Percentiles rank a stretch among this genome's conserved stretches.
Evolutionary conservation across 805 yeast genomes (phyloP).

Genomic region (Komagataella phaffii): DNA sequence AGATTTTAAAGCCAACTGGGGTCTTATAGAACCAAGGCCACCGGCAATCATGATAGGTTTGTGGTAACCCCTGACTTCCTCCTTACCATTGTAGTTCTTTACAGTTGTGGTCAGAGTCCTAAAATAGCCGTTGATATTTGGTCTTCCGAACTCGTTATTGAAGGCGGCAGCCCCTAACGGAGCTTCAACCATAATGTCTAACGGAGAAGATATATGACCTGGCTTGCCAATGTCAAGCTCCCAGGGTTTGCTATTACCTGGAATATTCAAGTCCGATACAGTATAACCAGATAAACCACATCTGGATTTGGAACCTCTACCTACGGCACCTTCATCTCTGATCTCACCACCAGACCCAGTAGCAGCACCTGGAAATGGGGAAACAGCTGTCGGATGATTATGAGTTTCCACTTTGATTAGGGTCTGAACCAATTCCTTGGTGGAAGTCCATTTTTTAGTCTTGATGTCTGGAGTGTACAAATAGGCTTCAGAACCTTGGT

Average conservation of each 20-base stretch:
- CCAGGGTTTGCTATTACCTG: constrained; percentile 87
- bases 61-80: constrained; percentile 89
- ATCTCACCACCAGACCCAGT: constrained; percentile 99
- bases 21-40: constrained; percentile 95
- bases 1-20: constrained; percentile 72
- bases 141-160: constrained; percentile 97
- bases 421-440: constrained; percentile 72
- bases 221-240: constrained; percentile 87
- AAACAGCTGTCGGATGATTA: constrained; percentile 98
- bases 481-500: constrained; percentile 71
- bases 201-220: constrained; percentile 78
- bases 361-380: constrained; percentile 99
- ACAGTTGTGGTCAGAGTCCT: constrained; percentile 85
- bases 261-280: constrained; percentile 83
- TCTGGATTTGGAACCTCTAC: constrained; percentile 94
- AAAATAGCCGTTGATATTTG: constrained; percentile 92
- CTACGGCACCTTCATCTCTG: constrained; percentile 99
- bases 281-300: constrained; percentile 93
- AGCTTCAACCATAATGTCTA: constrained; percentile 94
- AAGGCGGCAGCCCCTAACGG: constrained; percentile 97
- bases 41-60: constrained; percentile 99
- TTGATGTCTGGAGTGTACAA: constrained; percentile 66
- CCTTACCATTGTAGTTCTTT: constrained; percentile 41
- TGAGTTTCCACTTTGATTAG: constrained; percentile 96
- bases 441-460: constrained; percentile 54